phyloP scores from a whole-genome alignment of 441 rosid species.

The Corymbia citriodora region DNA sequence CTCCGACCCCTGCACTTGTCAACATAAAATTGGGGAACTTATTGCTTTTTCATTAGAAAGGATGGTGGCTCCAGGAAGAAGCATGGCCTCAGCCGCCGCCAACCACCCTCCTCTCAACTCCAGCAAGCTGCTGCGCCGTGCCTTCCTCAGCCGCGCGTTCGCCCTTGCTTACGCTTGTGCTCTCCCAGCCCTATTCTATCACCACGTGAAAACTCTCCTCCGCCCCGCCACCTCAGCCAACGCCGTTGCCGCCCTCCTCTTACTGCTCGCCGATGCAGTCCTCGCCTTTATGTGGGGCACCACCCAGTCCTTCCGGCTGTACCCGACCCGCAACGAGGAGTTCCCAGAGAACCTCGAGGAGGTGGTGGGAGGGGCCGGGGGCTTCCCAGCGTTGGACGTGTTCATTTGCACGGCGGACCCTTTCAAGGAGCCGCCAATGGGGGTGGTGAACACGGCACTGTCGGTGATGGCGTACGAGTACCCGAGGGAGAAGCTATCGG shows the following conservation, averaged over 20 bases:
- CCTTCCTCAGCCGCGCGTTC: slow-evolving; percentile 32
- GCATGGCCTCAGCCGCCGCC: not conserved
- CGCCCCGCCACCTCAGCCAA: slow-evolving; percentile 5
- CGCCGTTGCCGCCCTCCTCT: slow-evolving; percentile 6
- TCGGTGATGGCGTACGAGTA: slow-evolving; percentile 79
- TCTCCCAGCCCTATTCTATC: slow-evolving; percentile 37
- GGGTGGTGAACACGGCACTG: slow-evolving; percentile 60
- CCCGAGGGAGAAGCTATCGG: slow-evolving; percentile 60
- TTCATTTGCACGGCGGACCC: slow-evolving; percentile 93
- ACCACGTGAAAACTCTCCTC: slow-evolving; percentile 33
- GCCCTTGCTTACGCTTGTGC: slow-evolving; percentile 40
- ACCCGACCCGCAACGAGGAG: slow-evolving; percentile 35
- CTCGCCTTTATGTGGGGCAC: slow-evolving; percentile 69
- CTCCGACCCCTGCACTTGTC: too few species aligned
- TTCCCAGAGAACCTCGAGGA: slow-evolving; percentile 35
- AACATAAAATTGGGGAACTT: not conserved
- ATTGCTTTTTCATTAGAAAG: not conserved
- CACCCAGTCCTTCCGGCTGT: slow-evolving; percentile 21
- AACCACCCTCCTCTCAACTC: slow-evolving; percentile 28
- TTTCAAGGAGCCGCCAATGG: slow-evolving; percentile 68
- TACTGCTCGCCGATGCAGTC: slow-evolving; percentile 47
- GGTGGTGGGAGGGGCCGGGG: not conserved
- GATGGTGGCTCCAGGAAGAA: not conserved
- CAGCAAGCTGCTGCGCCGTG: slow-evolving; percentile 26
- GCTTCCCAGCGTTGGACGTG: slow-evolving; percentile 51